Evolutionary conservation across 805 yeast species (phyloP), one percentile per base, ranked within the genome.

Genomic region (Priceomyces fermenticarens): DNA sequence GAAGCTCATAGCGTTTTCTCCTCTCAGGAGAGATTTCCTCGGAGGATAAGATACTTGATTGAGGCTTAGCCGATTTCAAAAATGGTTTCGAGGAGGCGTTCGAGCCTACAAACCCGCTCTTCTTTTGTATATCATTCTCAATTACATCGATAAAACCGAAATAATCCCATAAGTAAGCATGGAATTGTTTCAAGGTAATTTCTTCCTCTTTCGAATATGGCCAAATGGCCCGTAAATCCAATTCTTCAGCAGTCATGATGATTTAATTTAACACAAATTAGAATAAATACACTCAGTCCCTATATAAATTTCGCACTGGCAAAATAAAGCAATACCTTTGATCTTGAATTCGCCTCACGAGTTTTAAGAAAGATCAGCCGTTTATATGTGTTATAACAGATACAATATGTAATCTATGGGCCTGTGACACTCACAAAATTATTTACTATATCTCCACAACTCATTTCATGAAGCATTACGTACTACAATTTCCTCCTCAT

Each of bases 141-240:
- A 53, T 41, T 14, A 62, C 41, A 25, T 43, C 48, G 17, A 70
- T 47, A 50, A 71, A 62, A 4, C 83, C 85, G 72, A 82, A 72
- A 43, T 69, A 75, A 48, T 76, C 78, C 48, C 85, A 65, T 35
- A 80, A 53, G 52, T 80, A 73, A 38, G 83, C 80, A 88, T 89
- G 85, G 3, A 77, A 71, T 53, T 83, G 87, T 59, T 85, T 85
- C 53, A 85, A 61, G 15, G 73, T 70, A 36, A 72, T 53, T 51
- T 83, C 87, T 54, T 81, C 78, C 14, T 80, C 81, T 1, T 58
- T 48, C 11, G 65, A 56, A 14, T 28, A 25, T 10, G 20, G 12
- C 35, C 40, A 38, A 8, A 28, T 12, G 12, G 29, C 26, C 17
- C 26, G 4, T 10, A 10, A 31, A 10, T 23, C 17, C 14, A 13